Conservation (phyloP, 169 alveolate genomes). For the Plasmodium coatneyi region DNA sequence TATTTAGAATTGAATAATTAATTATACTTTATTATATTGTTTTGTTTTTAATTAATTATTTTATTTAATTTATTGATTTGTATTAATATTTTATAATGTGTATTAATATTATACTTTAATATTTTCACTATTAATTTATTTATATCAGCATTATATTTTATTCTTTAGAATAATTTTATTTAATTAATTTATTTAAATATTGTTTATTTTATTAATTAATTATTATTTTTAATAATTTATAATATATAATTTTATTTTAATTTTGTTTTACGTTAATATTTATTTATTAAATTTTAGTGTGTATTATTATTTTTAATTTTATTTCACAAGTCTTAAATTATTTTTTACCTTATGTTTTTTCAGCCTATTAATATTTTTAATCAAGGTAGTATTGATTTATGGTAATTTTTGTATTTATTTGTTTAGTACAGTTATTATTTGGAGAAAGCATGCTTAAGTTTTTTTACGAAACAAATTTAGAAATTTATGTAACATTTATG, state of each 20-base stretch:
- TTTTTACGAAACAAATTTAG: neutral
- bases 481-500: neutral
- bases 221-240: neutral
- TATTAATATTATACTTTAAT: neutral
- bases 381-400: neutral
- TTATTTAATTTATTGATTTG: neutral
- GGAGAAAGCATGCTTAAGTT: neutral
- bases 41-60: neutral
- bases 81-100: neutral
- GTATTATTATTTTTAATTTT: neutral
- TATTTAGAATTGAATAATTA: neutral
- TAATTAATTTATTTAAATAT: neutral
- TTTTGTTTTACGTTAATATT: neutral
- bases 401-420: neutral
- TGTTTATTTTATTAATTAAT: neutral
- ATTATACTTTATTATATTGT: neutral
- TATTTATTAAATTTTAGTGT: neutral
- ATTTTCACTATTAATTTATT: neutral
- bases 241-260: neutral
- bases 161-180: neutral
- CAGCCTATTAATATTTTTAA: neutral
- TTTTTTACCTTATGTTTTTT: neutral
- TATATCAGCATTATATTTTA: neutral
- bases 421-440: neutral
- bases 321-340: neutral